Evolutionary conservation across 768 basidiomycete genomes (phyloP).

Genomic region (Bullera alba): DNA sequence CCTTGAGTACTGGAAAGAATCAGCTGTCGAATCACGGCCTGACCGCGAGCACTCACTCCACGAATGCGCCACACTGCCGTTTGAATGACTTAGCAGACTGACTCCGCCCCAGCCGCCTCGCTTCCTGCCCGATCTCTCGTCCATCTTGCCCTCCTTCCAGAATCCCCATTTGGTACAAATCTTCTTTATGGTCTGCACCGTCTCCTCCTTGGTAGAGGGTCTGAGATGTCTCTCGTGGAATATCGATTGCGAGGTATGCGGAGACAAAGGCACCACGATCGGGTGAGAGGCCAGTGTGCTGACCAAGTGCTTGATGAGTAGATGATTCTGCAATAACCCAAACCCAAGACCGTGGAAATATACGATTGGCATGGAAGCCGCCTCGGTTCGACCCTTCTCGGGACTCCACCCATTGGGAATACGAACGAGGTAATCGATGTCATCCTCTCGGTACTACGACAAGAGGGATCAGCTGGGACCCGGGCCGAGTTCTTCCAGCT

Average conservation of each 20-base stretch:
- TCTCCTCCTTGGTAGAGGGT: conserved; percentile 62
- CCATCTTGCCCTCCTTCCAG: conserved; percentile 47
- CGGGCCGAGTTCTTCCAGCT: conserved; percentile 9
- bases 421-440: conserved; percentile 74
- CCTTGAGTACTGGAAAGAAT: conserved; percentile 57
- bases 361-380: conserved; percentile 57
- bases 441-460: conserved; percentile 52
- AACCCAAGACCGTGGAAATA: conserved; percentile 86
- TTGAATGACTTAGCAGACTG: conserved; percentile 78
- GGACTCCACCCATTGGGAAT: conserved; percentile 63
- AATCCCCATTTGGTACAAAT: conserved; percentile 62
- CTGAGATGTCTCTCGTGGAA: conserved; percentile 67
- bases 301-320: conserved; percentile 49
- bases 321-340: conserved; percentile 60
- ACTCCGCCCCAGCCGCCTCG: conserved; percentile 52
- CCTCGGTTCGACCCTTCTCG: conserved; percentile 50
- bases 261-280: conserved; percentile 69
- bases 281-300: conserved; percentile 59
- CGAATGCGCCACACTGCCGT: conserved; percentile 76
- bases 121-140: conserved; percentile 3
- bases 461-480: not conserved
- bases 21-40: not conserved
- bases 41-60: conserved; percentile 52
- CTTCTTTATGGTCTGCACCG: conserved; percentile 54
- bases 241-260: conserved; percentile 77